Base-by-base conservation (phyloP, 1,284 basidiomycete genomes). In the Marasmius fiardii region DNA sequence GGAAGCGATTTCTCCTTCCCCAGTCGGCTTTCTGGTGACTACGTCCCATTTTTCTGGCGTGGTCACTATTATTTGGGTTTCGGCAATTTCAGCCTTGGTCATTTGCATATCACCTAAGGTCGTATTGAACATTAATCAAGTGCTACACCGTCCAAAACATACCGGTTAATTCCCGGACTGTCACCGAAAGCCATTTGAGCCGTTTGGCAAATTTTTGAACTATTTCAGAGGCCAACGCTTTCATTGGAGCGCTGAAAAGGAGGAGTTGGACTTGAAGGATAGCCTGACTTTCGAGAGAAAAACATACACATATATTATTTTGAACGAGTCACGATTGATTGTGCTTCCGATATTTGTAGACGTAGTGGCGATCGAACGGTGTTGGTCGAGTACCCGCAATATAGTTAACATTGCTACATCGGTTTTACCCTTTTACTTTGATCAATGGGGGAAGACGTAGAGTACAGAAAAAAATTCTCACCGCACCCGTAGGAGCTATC, bases 31-130 rank as follows among this genome's bases (percentile, higher is more conserved):
- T 58, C 97, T 81, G 6, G 97, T 99, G 0, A 99, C 97, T 0
- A 99, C 97, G 64, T 99, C 97, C 97, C 97, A 99, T 72, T 99
- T 99, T 69, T 99, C 97, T 0, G 97, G 97, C 0, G 97, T 99
- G 0, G 97, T 99, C 11, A 99, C 95, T 59, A 99, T 98, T 56
- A 99, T 92, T 68, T 99, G 97, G 14, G 97, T 99, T 69, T 93
- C 89, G 2, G 89, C 89, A 59, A 99, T 96, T 72, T 99, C 96
- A 31, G 87, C 82, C 67, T 92, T 90, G 1, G 97, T 96, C 68
- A 99, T 74, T 69, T 99, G 97, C 95, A 99, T 99, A 68, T 99
- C 97, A 71, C 97, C 95, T 87, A 59, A 16, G 24, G 24, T 37
- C 28, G 28, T 4, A 10, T 31, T 31, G 28, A 31, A 31, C 10